Evolutionary conservation across 176 grass and related monocot species (phyloP).

Genomic region (Coix lacrymajobi): DNA sequence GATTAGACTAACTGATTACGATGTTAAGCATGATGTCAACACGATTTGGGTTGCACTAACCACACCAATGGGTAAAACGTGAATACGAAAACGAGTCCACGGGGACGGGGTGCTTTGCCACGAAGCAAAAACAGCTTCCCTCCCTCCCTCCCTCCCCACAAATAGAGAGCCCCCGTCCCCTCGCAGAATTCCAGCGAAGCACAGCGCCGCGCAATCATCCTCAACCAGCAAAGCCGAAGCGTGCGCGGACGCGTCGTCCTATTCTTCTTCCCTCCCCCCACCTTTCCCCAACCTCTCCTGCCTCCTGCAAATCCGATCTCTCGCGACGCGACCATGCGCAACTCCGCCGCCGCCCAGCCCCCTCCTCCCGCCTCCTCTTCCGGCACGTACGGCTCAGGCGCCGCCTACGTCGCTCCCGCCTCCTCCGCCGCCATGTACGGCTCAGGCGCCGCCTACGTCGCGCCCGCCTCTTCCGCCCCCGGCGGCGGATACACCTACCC

Average conservation of each 20-base stretch:
- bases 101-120: neutral
- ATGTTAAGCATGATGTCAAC: neutral
- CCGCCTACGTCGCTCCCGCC: neutral
- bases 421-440: slow-evolving; percentile 32
- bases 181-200: neutral
- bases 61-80: too few species aligned
- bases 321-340: slow-evolving; percentile 23
- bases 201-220: neutral
- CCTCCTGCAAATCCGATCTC: slow-evolving; percentile 1
- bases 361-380: neutral
- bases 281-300: slow-evolving; percentile 10
- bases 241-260: neutral
- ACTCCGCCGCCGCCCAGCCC: neutral
- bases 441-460: slow-evolving; percentile 5
- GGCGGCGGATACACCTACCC: slow-evolving; percentile 32
- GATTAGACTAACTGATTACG: too few species aligned
- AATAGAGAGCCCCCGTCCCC: neutral
- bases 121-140: neutral
- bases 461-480: neutral
- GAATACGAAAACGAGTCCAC: too few species aligned
- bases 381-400: slow-evolving; percentile 3
- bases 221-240: neutral
- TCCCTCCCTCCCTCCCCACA: too few species aligned
- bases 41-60: neutral
- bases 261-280: neutral